These are phyloP conservation scores for Geotrichum fermentans DNA, from an alignment of 1,139 yeast species.

Conservation along the genomic window DNA sequence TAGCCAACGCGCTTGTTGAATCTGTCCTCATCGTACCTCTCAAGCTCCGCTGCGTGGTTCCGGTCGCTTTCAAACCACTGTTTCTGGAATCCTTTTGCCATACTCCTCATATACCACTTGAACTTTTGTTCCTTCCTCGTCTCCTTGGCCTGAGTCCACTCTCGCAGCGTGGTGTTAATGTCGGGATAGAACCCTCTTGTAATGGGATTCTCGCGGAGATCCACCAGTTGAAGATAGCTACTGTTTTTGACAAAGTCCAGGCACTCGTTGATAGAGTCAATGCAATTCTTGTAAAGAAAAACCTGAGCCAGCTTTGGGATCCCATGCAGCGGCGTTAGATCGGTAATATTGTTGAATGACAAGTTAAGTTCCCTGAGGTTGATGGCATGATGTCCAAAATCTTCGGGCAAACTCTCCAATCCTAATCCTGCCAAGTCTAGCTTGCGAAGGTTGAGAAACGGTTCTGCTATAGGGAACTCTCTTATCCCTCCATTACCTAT, in stretches of 20 bases:
- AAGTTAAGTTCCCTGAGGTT: conserved; percentile 37
- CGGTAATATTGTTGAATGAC: conserved; percentile 33
- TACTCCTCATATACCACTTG: not conserved
- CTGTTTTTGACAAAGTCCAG: conserved; percentile 27
- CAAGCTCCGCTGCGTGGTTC: not conserved
- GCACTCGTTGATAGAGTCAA: conserved; percentile 26
- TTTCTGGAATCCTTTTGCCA: conserved; percentile 1
- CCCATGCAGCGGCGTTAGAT: conserved; percentile 28
- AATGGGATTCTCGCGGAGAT: conserved; percentile 35
- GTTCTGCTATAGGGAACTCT: conserved; percentile 24
- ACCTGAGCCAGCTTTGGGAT: conserved; percentile 33
- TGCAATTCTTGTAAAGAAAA: conserved; percentile 31
- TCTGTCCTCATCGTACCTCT: not conserved
- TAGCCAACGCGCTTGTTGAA: conserved; percentile 8
- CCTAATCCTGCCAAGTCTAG: conserved; percentile 34
- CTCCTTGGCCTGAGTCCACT: conserved; percentile 6
- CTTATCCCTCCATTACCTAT: not conserved
- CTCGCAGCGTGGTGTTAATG: conserved; percentile 11
- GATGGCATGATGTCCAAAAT: conserved; percentile 28
- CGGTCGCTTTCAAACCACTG: conserved; percentile 2
- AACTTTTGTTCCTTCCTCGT: not conserved
- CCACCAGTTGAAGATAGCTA: conserved; percentile 30
- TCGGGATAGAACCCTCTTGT: conserved; percentile 32
- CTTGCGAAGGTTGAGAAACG: conserved; percentile 34
- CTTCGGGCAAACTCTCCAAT: conserved; percentile 29